Conservation (phyloP, 2,329 filamentous ascomycete species). For the Ustulina deusta region DNA sequence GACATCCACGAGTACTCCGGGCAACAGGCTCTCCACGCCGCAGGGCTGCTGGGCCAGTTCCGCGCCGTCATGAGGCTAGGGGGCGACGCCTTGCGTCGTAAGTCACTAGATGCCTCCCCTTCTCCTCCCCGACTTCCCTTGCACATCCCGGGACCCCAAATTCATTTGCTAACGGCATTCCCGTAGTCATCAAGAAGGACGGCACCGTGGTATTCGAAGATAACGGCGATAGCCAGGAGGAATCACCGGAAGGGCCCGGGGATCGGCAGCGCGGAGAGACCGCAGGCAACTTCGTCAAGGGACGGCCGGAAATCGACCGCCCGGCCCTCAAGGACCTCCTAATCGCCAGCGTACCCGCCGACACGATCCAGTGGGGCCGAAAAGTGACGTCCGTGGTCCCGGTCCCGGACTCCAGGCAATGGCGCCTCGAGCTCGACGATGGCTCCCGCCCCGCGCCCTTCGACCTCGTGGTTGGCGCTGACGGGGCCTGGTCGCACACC, state of each 20-base stretch:
- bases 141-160: not conserved
- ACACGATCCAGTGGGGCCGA: slow-evolving; percentile 43
- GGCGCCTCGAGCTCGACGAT: slow-evolving; percentile 25
- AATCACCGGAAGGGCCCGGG: not conserved
- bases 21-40: slow-evolving; percentile 49
- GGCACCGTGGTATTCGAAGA: slow-evolving; percentile 45
- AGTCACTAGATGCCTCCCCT: not conserved
- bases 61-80: slow-evolving; percentile 41
- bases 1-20: slow-evolving; percentile 57
- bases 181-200: slow-evolving; percentile 42
- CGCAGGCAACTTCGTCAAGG: slow-evolving; percentile 27
- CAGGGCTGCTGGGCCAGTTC: slow-evolving; percentile 48
- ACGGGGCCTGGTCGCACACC: slow-evolving; percentile 55
- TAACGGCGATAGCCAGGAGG: slow-evolving; percentile 21
- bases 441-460: slow-evolving; percentile 29
- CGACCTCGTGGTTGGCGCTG: slow-evolving; percentile 55
- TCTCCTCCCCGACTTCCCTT: not conserved
- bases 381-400: slow-evolving; percentile 32
- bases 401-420: slow-evolving; percentile 14
- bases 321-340: slow-evolving; percentile 43
- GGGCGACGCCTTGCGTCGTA: slow-evolving; percentile 40
- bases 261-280: not conserved
- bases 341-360: slow-evolving; percentile 37
- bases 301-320: slow-evolving; percentile 47
- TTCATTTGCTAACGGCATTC: slow-evolving; percentile 2